Base-by-base conservation (phyloP, 78 protist genomes). In the Parvularia atlantis region DNA sequence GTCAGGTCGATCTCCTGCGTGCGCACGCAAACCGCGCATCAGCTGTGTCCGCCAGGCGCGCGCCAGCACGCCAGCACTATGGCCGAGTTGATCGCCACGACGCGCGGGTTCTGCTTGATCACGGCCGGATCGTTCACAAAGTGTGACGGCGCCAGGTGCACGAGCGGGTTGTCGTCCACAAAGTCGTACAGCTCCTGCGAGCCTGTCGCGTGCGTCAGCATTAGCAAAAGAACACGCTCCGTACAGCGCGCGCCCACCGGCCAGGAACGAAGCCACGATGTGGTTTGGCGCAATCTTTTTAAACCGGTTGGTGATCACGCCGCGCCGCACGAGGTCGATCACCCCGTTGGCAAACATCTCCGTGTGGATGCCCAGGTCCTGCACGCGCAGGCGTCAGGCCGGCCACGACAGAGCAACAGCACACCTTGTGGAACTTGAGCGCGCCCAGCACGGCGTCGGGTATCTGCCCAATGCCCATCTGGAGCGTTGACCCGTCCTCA, bases 1-100 rank as follows among this genome's bases (percentile, higher is more conserved):
- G 82, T 82, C 40, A 82, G 46, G 40, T 82, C 87, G 30, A 82
- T 19, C 40, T 82, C 83, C n/a, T n/a, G n/a, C n/a, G n/a, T n/a
- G n/a, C n/a, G n/a, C n/a, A n/a, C n/a, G n/a, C n/a, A n/a, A n/a
- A n/a, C n/a, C n/a, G n/a, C n/a, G n/a, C n/a, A n/a, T n/a, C n/a
- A n/a, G n/a, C n/a, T n/a, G n/a, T n/a, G n/a, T n/a, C n/a, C n/a
- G n/a, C n/a, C n/a, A n/a, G n/a, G n/a, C n/a, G n/a, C n/a, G n/a
- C n/a, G n/a, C n/a, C n/a, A n/a, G n/a, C n/a, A n/a, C n/a, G n/a
- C n/a, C n/a, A n/a, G n/a, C n/a, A n/a, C n/a, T 10, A 82, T 41
- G 60, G 69, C 59, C 6, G 70, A 19, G 75, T 82, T 82, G 67
- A 82, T 71, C n/a, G 87, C 60, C 35, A 30, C 50, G 28, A 56